Evolutionary conservation across 306 rosid genomes (phyloP), one percentile per base, ranked within the genome.

Genomic region (Rosa lucieae): DNA sequence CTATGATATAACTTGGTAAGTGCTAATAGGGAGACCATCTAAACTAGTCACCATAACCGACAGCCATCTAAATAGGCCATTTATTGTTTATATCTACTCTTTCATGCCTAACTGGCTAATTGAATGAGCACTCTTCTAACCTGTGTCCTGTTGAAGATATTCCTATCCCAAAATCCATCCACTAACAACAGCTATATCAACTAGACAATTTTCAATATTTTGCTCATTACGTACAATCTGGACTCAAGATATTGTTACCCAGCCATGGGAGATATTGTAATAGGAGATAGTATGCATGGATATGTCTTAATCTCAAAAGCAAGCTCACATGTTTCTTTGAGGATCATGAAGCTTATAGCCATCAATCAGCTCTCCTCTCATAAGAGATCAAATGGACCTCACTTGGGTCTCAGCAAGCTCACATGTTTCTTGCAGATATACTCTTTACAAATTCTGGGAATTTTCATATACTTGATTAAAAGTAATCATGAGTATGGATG

Each of bases 401-500:
- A 39, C 10, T 17, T 13, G 37, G 44, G 32, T 63, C 66, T 62
- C 37, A 17, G 67, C 72, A 65, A 32, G 18, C 44, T 65, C 46
- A 66, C 46, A 66, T 65, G 70, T 65, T 65, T 35, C 44, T 40
- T 51, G 62, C 78, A 52, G 78, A 35, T 29, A 29, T 42, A 55
- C 70, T 78, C 53, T 35, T 47, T 6, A 43, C 10, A 15, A n/a
- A 14, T 63, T 10, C 20, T n/a, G 18, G 73, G 66, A 69, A 74
- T 67, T 75, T 49, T 63, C 76, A 49, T 72, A 73, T 35, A 72
- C 72, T 62, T 21, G 48, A 73, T 48, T 47, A 2, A 44, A 70
- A 26, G 32, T 49, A 23, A 78, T 62, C 59, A 74, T 43, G 55
- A 74, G 40, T 13, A n/a, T n/a, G 71, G 79, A 53, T 78, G 76